Conservation (phyloP, 148 eudicot species). For the Chenopodium berlandieri region DNA sequence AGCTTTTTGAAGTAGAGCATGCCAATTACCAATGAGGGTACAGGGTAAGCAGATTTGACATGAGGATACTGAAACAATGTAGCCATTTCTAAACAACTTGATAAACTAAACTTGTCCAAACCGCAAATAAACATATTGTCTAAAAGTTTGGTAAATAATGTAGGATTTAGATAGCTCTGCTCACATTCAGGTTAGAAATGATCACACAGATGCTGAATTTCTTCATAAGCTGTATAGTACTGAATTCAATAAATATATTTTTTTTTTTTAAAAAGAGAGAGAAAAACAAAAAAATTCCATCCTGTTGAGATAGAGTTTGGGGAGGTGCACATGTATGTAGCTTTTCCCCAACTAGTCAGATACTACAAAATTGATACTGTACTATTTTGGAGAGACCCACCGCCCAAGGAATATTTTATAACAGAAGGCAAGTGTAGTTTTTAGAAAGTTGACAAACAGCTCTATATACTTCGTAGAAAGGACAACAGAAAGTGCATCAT, state of each 20-base stretch:
- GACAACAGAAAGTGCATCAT: not conserved
- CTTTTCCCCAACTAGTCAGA: not conserved
- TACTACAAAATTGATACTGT: not conserved
- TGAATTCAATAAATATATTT: not conserved
- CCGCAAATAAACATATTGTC: too few species aligned
- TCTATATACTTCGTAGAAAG: too few species aligned
- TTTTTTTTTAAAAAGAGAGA: too few species aligned
- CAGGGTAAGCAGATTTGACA: too few species aligned
- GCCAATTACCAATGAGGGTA: not conserved
- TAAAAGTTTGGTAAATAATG: not conserved
- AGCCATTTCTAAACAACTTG: not conserved
- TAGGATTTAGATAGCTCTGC: not conserved
- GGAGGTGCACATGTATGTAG: not conserved
- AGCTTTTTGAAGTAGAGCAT: not conserved
- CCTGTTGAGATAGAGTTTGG: not conserved
- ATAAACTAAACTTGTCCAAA: too few species aligned
- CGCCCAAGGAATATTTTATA: not conserved
- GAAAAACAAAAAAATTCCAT: too few species aligned
- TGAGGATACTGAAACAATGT: not conserved
- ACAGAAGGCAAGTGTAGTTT: not conserved
- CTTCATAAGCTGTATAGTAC: not conserved
- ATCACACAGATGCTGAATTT: not conserved
- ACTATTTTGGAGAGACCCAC: not conserved
- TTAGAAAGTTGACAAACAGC: not conserved
- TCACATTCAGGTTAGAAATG: not conserved